A percentile compares a stretch with the other conserved stretches of the same genome.
Evolutionary conservation across 129 eudicot species (phyloP).

Genomic region (Erigeron canadensis): DNA sequence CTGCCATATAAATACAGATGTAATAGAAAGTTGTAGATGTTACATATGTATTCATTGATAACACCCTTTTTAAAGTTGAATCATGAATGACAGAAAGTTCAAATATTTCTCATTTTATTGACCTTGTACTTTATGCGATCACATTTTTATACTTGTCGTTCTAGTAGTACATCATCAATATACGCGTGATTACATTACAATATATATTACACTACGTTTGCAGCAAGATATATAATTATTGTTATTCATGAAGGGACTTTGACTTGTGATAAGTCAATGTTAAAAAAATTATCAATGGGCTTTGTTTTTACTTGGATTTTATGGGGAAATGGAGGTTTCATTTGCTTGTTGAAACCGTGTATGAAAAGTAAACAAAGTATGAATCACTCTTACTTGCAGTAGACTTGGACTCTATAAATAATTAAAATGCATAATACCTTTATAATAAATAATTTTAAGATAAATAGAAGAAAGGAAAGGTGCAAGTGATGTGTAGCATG

Average conservation of each 20-base stretch:
- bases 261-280: slow-evolving; percentile 29
- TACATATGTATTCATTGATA: slow-evolving; percentile 31
- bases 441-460: too few species aligned
- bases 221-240: slow-evolving; percentile 5
- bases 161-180: slow-evolving; percentile 14
- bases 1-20: slow-evolving; percentile 8
- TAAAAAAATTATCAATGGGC: background rate
- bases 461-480: background rate
- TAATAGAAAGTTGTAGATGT: slow-evolving; percentile 24
- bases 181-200: slow-evolving; percentile 9
- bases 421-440: too few species aligned
- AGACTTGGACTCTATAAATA: background rate
- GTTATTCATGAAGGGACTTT: slow-evolving; percentile 15
- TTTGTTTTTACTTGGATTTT: slow-evolving; percentile 31
- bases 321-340: slow-evolving; percentile 26
- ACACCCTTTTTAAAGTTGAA: slow-evolving; percentile 31
- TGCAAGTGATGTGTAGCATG: slow-evolving; percentile 35
- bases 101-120: slow-evolving; percentile 6
- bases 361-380: slow-evolving; percentile 17
- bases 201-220: background rate
- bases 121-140: slow-evolving; percentile 9
- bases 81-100: slow-evolving; percentile 29
- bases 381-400: background rate
- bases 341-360: slow-evolving; percentile 34
- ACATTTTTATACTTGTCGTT: slow-evolving; percentile 11